Base-by-base conservation (phyloP, 164 flowering plant genomes). In the Santalum album region DNA sequence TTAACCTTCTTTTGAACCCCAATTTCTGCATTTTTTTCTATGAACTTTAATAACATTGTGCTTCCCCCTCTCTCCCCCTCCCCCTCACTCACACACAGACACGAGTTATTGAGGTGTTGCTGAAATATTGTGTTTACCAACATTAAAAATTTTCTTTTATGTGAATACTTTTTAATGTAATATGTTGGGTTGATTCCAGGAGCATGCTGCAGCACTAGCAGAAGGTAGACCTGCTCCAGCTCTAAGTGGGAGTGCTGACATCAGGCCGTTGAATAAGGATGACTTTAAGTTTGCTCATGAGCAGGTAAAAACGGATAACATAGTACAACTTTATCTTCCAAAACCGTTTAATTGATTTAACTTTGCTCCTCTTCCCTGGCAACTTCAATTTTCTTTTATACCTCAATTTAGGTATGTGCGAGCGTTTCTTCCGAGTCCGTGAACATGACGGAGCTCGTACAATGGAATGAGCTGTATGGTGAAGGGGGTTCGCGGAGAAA, bases 351-450 rank as follows among this genome's bases (percentile, higher is more conserved):
- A 42, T 17, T 42, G 2, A 2, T 2, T 42, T 16, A 7, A 7
- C 12, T 9, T 11, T 21, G 14, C 6, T 17, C 20, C 11, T 6
- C 20, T 47, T n/a, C n/a, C n/a, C n/a, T n/a, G n/a, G n/a, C n/a
- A n/a, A n/a, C n/a, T n/a, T n/a, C n/a, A n/a, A n/a, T 56, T 25
- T 38, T n/a, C 1, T 19, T 19, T 1, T 23, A 6, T 12, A 27
- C 20, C 5, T 58, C 49, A 49, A 49, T 35, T 18, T 66, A 89
- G 97, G 97, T 90, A 19, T 84, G 95, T 53, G 92, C 97, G 1
- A 90, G 97, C 63, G 97, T 90, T n/a, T 86, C 92, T n/a, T 84
- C 92, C 0, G 92, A 89, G 54, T 86, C 95, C 1, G 77, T 71
- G 15, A 89, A 86, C 72, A 89, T 86, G 95, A 82, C 70, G 0